Base-by-base conservation (phyloP, 1,284 basidiomycete species). In the Rhizoctonia solani region DNA sequence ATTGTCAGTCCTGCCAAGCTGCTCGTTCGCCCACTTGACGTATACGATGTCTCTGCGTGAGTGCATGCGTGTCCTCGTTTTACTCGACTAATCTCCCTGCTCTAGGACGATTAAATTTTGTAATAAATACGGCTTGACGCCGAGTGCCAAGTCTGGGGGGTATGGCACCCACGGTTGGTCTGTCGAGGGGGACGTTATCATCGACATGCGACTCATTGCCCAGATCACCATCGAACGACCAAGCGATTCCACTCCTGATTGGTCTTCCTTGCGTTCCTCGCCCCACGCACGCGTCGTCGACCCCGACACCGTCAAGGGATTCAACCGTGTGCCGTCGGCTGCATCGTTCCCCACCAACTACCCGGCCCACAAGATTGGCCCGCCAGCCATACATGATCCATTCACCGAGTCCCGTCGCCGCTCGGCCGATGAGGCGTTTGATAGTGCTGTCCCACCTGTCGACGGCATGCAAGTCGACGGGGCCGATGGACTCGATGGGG, bases 111-210 rank as follows among this genome's bases (percentile, higher is more conserved):
- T 93, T 68, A 72, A 82, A 14, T 92, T 94, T 76, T 94, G 92
- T 74, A 75, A 74, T 19, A 82, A 84, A 59, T 81, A 93, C 72
- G 75, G 76, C 0, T 78, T 95, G 2, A 87, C 87, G n/a, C 83
- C 88, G 4, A 93, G 90, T n/a, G 81, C 93, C 73, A 93, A 91
- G 75, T 89, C 91, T 0, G 93, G 93, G 16, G 93, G 93, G 0
- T 94, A 89, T 74, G 93, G 92, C 5, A 94, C 90, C 2, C 91
- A 88, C 9, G 93, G 93, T 1, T 93, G 91, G 89, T 85, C 90
- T 13, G 85, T 95, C 59, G 87, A 86, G 34, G 93, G 92, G 44
- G 89, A 94, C 73, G 80, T 95, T 65, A 86, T 95, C 71, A 77
- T 95, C 72, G 92, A 95, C 78, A 79, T 95, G 67, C 83, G 81